A percentile compares a stretch with the other conserved stretches of the same genome.
phyloP scores from a whole-genome alignment of 306 rosid species.

The Trichosanthes cucumerina region DNA sequence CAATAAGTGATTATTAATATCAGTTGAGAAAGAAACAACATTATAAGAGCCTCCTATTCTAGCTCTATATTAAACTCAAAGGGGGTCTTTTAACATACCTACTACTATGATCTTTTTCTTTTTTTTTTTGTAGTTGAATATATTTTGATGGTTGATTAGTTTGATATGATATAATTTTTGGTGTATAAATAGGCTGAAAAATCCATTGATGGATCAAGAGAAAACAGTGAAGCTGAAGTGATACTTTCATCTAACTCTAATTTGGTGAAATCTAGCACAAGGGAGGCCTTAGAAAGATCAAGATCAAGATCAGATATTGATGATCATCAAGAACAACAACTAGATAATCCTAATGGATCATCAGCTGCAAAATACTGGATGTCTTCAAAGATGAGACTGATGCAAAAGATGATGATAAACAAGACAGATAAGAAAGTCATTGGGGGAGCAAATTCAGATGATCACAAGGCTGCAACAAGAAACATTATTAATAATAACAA shows the following conservation, averaged over 20 bases:
- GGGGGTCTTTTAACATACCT: background rate
- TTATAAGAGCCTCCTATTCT: background rate
- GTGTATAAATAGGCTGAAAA: background rate
- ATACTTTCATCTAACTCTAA: background rate
- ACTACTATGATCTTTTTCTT: background rate
- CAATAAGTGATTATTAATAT: too few relatives aligned
- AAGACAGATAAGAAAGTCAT: background rate
- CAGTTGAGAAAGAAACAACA: background rate
- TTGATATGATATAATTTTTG: background rate
- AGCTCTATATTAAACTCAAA: too few relatives aligned
- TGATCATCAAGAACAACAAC: background rate
- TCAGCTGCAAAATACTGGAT: constrained; percentile 33
- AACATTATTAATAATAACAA: too few relatives aligned
- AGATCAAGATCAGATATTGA: background rate
- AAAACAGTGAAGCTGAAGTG: background rate
- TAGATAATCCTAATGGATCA: constrained; percentile 12
- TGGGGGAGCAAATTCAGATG: background rate
- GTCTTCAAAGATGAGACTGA: constrained; percentile 67
- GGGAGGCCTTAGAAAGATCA: background rate
- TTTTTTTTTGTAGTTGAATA: background rate
- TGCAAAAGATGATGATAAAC: constrained; percentile 45
- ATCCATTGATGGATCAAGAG: background rate
- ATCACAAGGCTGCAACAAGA: background rate
- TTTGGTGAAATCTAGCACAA: background rate
- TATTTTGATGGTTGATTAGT: background rate